These are phyloP conservation scores for Fraxinus dipetala DNA, from an alignment of 305 asterid genomes.

Conservation along the genomic window DNA sequence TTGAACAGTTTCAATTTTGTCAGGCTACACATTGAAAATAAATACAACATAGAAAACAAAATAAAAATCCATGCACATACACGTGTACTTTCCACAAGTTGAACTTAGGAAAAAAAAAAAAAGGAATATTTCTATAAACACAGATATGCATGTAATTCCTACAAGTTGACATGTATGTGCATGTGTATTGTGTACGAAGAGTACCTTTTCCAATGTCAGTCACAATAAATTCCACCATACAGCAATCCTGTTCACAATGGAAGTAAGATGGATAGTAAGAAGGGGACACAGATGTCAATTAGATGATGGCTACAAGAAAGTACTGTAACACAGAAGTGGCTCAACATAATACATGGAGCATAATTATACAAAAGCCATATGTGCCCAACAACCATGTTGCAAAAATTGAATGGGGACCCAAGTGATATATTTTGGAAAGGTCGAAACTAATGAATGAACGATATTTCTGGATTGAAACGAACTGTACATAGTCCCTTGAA, in stretches of 20 bases:
- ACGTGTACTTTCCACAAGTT: not conserved
- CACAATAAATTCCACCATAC: constrained; percentile 64
- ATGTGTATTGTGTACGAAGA: not conserved
- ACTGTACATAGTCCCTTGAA: not conserved
- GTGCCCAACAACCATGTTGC: constrained; percentile 2
- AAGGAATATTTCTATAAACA: not conserved
- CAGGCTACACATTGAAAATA: not conserved
- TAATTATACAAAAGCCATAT: constrained; percentile 7
- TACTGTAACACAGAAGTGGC: not conserved
- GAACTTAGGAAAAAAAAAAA: not conserved
- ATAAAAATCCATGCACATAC: not conserved
- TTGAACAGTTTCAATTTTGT: not conserved
- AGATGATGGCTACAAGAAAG: not conserved
- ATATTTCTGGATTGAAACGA: not conserved
- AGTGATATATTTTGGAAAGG: not conserved
- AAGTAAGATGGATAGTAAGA: constrained; percentile 21
- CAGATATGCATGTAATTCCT: not conserved
- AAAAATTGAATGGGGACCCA: not conserved
- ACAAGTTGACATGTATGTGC: not conserved
- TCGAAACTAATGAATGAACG: not conserved
- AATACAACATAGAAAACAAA: not conserved
- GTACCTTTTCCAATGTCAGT: constrained; percentile 78
- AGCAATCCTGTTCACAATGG: constrained; percentile 53
- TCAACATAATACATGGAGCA: not conserved
- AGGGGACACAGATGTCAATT: constrained; percentile 10